Evolutionary conservation across 2,329 filamentous ascomycete genomes (phyloP).

Genomic region (Xylariaceae sp.): DNA sequence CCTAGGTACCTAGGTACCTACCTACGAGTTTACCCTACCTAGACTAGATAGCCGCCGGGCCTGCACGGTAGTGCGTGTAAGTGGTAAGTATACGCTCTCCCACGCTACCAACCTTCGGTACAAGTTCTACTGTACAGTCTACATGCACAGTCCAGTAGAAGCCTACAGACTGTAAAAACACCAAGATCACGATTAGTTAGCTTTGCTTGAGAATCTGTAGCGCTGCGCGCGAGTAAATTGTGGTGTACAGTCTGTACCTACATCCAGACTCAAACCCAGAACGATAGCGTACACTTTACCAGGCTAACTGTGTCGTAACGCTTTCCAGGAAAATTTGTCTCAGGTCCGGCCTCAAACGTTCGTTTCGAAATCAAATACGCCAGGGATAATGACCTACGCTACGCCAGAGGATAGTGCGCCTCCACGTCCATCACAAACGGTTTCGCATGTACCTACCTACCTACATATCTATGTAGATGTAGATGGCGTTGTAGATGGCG

Average conservation of each 20-base stretch:
- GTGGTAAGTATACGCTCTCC: too few relatives aligned
- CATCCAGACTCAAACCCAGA: too few relatives aligned
- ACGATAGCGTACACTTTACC: too few relatives aligned
- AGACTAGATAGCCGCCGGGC: neutral
- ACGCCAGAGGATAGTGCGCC: neutral
- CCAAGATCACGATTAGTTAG: neutral
- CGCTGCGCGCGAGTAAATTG: too few relatives aligned
- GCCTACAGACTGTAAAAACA: neutral
- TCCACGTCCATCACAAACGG: neutral
- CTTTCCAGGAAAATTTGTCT: neutral
- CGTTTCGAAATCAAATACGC: neutral
- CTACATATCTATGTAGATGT: too few relatives aligned
- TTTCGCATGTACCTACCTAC: neutral
- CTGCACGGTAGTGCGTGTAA: neutral
- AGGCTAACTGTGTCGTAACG: neutral
- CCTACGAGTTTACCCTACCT: too few relatives aligned
- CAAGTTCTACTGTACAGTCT: too few relatives aligned
- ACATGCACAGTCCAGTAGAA: neutral
- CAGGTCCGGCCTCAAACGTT: neutral
- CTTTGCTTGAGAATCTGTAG: too few relatives aligned
- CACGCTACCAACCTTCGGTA: too few relatives aligned
- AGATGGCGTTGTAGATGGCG: too few relatives aligned
- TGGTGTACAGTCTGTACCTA: too few relatives aligned
- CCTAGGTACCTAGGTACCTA: too few relatives aligned
- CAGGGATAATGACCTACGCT: neutral